phyloP scores from a whole-genome alignment of 192 early-diverging fungal genomes.

The Coemansia sp. region DNA sequence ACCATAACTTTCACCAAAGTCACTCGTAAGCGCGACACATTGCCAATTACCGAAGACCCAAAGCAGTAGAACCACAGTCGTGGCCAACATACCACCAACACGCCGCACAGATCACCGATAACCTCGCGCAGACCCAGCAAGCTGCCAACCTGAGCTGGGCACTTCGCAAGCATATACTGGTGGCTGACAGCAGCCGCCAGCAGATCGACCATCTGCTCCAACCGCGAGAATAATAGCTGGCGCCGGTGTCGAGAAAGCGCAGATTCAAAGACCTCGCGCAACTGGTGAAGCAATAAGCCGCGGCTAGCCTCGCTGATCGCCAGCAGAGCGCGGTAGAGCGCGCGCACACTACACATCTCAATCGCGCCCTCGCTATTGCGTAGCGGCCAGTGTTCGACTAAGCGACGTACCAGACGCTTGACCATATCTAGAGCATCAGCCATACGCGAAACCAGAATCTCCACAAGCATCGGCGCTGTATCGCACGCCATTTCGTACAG shows the following conservation, averaged over 20 bases:
- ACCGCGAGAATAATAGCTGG: neutral
- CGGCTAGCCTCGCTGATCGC: constrained; percentile 32
- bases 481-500: constrained; percentile 25
- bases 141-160: neutral
- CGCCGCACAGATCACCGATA: constrained; percentile 22
- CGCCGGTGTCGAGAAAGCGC: neutral
- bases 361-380: neutral
- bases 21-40: constrained; percentile 15
- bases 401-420: constrained; percentile 14
- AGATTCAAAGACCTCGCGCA: constrained; percentile 10
- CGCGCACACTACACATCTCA: neutral
- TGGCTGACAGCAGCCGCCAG: constrained; percentile 18
- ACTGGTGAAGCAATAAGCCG: constrained; percentile 16
- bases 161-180: neutral
- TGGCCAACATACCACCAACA: constrained; percentile 30
- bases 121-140: constrained; percentile 14
- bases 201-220: constrained; percentile 29
- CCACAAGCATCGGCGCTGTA: constrained; percentile 34
- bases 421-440: constrained; percentile 13
- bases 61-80: constrained; percentile 40
- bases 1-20: constrained; percentile 19
- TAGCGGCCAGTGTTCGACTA: constrained; percentile 38
- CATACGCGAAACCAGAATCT: constrained; percentile 25
- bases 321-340: constrained; percentile 36
- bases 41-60: neutral